Conservation (phyloP, 2,329 filamentous ascomycete genomes). For the Sporothrix protearum region DNA sequence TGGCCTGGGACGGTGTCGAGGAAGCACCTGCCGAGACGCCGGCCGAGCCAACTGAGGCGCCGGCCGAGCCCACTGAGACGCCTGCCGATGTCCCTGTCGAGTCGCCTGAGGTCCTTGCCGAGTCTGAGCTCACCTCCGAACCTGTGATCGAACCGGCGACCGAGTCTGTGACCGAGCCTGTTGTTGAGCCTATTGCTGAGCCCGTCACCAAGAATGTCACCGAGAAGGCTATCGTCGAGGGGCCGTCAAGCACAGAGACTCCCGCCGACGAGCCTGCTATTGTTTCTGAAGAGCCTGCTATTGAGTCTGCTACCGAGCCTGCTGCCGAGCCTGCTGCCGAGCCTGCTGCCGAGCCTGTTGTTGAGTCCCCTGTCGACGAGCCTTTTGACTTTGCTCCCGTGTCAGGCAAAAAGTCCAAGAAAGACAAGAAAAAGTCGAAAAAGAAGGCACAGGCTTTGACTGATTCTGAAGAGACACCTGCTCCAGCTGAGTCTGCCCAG, state of each 20-base stretch:
- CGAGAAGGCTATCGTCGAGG: not conserved
- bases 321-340: not conserved
- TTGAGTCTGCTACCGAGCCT: too few relatives aligned
- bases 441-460: not conserved
- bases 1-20: not conserved
- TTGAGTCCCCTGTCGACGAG: not conserved
- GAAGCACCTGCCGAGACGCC: not conserved
- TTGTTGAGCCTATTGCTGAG: not conserved
- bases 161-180: not conserved
- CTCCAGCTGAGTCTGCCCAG: not conserved
- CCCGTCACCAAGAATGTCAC: not conserved
- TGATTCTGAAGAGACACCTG: not conserved
- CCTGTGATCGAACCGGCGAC: not conserved
- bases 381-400: not conserved
- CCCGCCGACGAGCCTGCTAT: not conserved
- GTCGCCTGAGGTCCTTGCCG: not conserved
- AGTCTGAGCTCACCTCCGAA: not conserved
- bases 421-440: conserved; percentile 18
- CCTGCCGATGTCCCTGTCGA: not conserved
- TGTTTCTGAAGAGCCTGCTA: not conserved
- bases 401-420: conserved; percentile 12
- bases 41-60: not conserved
- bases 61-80: not conserved
- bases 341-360: not conserved
- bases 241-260: not conserved